phyloP scores from a whole-genome alignment of 169 alveolate species.

The Eimeria praecox region DNA sequence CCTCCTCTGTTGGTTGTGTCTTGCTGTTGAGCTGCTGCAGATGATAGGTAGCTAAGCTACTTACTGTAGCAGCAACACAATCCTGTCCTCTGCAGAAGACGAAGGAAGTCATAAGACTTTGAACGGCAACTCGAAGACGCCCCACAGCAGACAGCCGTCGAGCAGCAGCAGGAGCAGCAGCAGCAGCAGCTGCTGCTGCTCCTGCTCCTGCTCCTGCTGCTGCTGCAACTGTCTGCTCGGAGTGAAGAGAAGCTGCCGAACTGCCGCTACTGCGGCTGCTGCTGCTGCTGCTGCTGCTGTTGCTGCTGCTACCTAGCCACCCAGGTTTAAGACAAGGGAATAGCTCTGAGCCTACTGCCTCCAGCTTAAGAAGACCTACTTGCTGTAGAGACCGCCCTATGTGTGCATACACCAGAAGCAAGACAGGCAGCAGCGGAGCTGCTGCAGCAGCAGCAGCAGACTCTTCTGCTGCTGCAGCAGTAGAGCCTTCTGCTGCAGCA shows the following conservation, averaged over 20 bases:
- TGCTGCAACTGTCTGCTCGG: background rate
- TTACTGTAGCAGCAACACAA: background rate
- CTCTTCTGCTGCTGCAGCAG: background rate
- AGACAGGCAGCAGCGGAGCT: constrained; percentile 37
- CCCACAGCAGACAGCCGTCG: constrained; percentile 10
- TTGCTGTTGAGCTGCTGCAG: background rate
- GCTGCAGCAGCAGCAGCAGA: background rate
- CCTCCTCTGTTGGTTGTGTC: no score
- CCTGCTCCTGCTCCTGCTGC: no score
- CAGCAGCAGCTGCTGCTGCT: constrained; percentile 16
- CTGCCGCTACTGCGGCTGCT: background rate
- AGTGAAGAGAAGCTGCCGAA: background rate
- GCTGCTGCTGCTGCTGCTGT: background rate
- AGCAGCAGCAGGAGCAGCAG: constrained; percentile 34
- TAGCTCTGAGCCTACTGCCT: constrained; percentile 68
- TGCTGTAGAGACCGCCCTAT: constrained; percentile 71
- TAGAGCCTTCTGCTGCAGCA: background rate
- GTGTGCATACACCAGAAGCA: constrained; percentile 54
- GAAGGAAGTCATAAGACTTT: constrained; percentile 20
- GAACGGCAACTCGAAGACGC: constrained; percentile 34
- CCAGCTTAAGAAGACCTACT: constrained; percentile 47
- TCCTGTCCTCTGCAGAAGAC: constrained; percentile 21
- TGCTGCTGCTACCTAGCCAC: constrained; percentile 52
- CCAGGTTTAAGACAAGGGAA: constrained; percentile 54
- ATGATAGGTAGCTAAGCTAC: background rate